Conservation (phyloP, 2,329 filamentous ascomycete genomes). For the Xenosphaeropsis pyriputrescens region DNA sequence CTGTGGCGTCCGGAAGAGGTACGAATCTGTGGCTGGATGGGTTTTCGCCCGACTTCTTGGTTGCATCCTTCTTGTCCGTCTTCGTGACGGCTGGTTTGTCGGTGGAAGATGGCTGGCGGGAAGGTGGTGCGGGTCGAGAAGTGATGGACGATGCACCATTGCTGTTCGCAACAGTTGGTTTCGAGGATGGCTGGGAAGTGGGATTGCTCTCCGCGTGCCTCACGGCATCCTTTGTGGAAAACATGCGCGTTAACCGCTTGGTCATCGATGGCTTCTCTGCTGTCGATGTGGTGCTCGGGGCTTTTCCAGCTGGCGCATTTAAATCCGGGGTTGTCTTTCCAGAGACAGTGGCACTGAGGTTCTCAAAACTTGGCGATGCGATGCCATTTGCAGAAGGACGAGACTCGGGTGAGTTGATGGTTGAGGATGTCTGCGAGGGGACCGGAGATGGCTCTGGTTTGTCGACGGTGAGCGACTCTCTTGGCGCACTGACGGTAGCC, state of each 20-base stretch:
- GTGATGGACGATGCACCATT: conserved; percentile 9
- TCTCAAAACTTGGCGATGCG: conserved; percentile 12
- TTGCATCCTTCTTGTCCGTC: conserved; percentile 10
- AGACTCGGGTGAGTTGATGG: conserved; percentile 11
- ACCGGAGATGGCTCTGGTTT: conserved; percentile 11
- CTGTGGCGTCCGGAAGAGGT: conserved; percentile 34
- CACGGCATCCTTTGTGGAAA: conserved; percentile 39
- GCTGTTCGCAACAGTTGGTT: conserved; percentile 6
- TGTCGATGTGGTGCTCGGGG: conserved; percentile 16
- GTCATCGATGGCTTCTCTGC: conserved; percentile 45
- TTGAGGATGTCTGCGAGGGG: conserved; percentile 12
- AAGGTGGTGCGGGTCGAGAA: conserved; percentile 19
- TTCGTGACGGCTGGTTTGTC: conserved; percentile 23
- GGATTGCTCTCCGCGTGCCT: conserved; percentile 11
- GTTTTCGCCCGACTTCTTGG: conserved; percentile 11
- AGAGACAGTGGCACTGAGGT: conserved; percentile 12
- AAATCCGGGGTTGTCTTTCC: too few relatives aligned
- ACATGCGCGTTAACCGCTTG: conserved; percentile 50
- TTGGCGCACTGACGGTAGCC: conserved; percentile 12
- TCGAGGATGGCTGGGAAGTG: conserved; percentile 13
- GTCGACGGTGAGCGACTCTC: conserved; percentile 8
- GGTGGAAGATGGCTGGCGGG: conserved; percentile 28
- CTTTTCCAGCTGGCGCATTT: not conserved
- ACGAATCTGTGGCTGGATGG: conserved; percentile 30
- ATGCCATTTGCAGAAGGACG: conserved; percentile 10